Percentiles rank a stretch among this genome's conserved stretches.
Evolutionary conservation across 2,329 filamentous ascomycete genomes (phyloP).

Genomic region (Xylariaceae sp.): DNA sequence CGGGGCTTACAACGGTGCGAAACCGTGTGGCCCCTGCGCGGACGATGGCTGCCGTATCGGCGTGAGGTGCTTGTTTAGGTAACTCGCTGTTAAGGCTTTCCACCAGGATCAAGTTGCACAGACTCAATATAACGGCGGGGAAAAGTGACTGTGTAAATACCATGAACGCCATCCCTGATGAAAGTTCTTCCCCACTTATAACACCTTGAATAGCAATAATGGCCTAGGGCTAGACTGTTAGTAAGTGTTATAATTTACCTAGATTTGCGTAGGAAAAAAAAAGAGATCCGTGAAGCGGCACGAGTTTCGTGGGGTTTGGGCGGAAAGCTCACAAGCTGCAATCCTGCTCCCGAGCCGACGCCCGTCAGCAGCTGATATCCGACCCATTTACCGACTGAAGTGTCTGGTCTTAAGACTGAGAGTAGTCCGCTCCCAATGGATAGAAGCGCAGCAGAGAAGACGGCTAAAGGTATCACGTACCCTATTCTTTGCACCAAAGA

Average conservation of each 20-base stretch:
- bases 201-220: constrained; percentile 12
- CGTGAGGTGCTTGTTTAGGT: constrained; percentile 30
- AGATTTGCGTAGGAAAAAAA: no score
- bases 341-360: constrained; percentile 7
- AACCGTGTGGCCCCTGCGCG: constrained; percentile 46
- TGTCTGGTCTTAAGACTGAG: constrained; percentile 13
- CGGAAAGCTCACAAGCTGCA: constrained; percentile 22
- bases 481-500: constrained; percentile 19
- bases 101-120: constrained; percentile 33
- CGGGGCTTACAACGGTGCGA: constrained; percentile 33
- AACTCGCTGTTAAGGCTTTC: constrained; percentile 39
- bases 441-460: constrained; percentile 1
- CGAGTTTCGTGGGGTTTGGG: constrained; percentile 1
- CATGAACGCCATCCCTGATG: constrained; percentile 8
- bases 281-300: no score
- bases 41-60: constrained; percentile 39
- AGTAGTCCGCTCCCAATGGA: constrained; percentile 13
- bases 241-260: no score
- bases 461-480: constrained; percentile 12
- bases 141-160: constrained; percentile 12
- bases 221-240: no score
- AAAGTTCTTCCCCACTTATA: background rate
- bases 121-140: constrained; percentile 6
- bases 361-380: constrained; percentile 15
- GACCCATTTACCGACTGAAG: constrained; percentile 16